phyloP scores from a whole-genome alignment of 495 filamentous ascomycete species.

The Aspergillus coremiiformis region DNA sequence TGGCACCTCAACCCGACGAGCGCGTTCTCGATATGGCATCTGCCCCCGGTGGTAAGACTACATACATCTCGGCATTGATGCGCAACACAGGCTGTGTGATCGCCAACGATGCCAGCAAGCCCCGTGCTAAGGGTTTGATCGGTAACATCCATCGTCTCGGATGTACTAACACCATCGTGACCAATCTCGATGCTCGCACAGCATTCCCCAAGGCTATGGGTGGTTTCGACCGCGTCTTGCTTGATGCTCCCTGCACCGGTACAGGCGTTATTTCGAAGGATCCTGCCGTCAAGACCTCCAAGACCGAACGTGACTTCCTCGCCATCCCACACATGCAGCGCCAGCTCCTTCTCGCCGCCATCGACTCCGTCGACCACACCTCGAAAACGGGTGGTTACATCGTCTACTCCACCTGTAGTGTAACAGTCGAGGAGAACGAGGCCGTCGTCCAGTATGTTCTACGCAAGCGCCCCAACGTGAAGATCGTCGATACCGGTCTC shows the following conservation, averaged over 20 bases:
- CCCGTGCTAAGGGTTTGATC: conserved; percentile 90
- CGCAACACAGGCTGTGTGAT: conserved; percentile 95
- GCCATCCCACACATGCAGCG: conserved; percentile 88
- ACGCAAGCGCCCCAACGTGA: conserved; percentile 83
- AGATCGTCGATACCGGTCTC: conserved; percentile 85
- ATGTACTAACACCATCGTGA: conserved; percentile 87
- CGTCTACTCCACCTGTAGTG: conserved; percentile 88
- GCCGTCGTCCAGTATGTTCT: conserved; percentile 89
- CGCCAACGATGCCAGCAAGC: conserved; percentile 92
- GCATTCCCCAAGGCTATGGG: conserved; percentile 86
- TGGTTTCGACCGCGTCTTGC: conserved; percentile 79
- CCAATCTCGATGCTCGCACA: conserved; percentile 84
- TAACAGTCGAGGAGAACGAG: conserved; percentile 92
- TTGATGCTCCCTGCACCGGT: conserved; percentile 76
- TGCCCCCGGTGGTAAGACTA: conserved; percentile 95
- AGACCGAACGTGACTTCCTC: conserved; percentile 88
- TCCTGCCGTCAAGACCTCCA: conserved; percentile 91
- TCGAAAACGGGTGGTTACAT: conserved; percentile 87
- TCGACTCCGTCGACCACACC: conserved; percentile 84
- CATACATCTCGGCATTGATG: conserved; percentile 94
- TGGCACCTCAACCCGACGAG: conserved; percentile 89
- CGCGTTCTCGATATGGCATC: conserved; percentile 92
- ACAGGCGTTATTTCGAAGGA: conserved; percentile 95
- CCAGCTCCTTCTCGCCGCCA: conserved; percentile 84
- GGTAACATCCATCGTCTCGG: conserved; percentile 97